A percentile compares a stretch with the other conserved stretches of the same genome.
Evolutionary conservation across 2,329 filamentous ascomycete genomes (phyloP).

Genomic region (Arachnomyces sp.): DNA sequence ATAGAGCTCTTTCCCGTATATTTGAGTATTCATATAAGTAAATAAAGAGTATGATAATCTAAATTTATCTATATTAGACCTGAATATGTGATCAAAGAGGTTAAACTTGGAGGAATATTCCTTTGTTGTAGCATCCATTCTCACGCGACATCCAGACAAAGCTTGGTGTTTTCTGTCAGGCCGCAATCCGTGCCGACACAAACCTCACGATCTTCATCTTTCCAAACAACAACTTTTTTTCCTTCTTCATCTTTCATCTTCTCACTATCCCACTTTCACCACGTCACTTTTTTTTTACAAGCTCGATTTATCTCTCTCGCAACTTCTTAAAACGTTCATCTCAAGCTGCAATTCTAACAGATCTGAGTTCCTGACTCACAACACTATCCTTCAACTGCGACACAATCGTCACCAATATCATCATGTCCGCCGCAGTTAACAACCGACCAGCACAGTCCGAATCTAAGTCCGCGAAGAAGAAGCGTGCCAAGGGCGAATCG

Average conservation of each 20-base stretch:
- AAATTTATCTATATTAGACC: too few relatives aligned
- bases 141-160: constrained; percentile 2
- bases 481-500: constrained; percentile 44
- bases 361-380: neutral
- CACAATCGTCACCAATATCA: constrained; percentile 44
- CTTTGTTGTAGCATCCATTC: too few relatives aligned
- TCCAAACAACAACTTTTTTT: constrained; percentile 7
- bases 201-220: constrained; percentile 5
- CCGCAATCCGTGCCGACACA: constrained; percentile 27
- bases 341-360: neutral
- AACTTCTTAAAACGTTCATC: neutral
- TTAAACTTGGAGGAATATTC: too few relatives aligned
- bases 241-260: too few relatives aligned
- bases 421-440: constrained; percentile 53
- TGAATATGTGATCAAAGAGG: too few relatives aligned
- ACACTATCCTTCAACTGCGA: too few relatives aligned
- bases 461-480: constrained; percentile 62
- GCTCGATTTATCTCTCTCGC: too few relatives aligned
- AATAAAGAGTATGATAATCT: too few relatives aligned
- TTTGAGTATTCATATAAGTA: too few relatives aligned
- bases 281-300: too few relatives aligned
- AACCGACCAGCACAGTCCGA: constrained; percentile 57
- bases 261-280: constrained; percentile 9
- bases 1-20: too few relatives aligned
- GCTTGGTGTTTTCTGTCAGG: constrained; percentile 6